Evolutionary conservation across 208 protist genomes (phyloP).

Genomic region (Angomonas ambiguus): DNA sequence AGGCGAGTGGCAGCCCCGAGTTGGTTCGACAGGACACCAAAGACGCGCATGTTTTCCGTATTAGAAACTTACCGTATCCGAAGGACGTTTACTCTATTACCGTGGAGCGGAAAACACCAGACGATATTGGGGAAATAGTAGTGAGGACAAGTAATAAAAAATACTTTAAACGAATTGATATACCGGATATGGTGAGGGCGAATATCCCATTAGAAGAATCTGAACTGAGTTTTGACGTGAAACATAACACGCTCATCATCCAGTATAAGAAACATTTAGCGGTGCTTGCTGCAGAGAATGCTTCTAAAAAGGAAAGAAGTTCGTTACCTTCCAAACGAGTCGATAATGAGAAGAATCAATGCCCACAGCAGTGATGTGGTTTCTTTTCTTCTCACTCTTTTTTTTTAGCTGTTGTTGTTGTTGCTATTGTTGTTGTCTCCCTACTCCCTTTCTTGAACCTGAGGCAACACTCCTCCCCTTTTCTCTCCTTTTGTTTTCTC

Average conservation of each 20-base stretch:
- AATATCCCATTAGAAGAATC: slow-evolving; percentile 50
- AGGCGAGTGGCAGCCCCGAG: slow-evolving; percentile 67
- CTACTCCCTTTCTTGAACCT: neutral
- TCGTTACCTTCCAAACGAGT: slow-evolving; percentile 62
- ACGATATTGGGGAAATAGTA: slow-evolving; percentile 78
- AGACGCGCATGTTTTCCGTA: slow-evolving; percentile 81
- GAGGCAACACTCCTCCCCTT: neutral
- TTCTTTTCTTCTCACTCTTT: slow-evolving; percentile 3
- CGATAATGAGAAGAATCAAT: slow-evolving; percentile 42
- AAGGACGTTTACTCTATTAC: slow-evolving; percentile 78
- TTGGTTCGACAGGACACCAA: slow-evolving; percentile 81
- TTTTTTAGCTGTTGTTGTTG: neutral
- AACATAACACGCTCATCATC: slow-evolving; percentile 92
- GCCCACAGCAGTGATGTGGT: slow-evolving; percentile 55
- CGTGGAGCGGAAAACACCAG: slow-evolving; percentile 52
- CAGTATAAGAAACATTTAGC: slow-evolving; percentile 87
- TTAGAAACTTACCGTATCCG: slow-evolving; percentile 91
- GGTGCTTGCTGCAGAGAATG: slow-evolving; percentile 65
- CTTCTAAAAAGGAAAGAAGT: slow-evolving; percentile 70
- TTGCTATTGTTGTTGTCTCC: neutral
- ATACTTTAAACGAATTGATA: slow-evolving; percentile 90
- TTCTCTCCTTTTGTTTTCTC: neutral
- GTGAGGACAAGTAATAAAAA: slow-evolving; percentile 95
- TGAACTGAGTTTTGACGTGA: slow-evolving; percentile 75
- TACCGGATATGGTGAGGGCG: slow-evolving; percentile 77